These are phyloP conservation scores for Ulmus americana DNA, from an alignment of 331 rosid species.

Conservation along the genomic window DNA sequence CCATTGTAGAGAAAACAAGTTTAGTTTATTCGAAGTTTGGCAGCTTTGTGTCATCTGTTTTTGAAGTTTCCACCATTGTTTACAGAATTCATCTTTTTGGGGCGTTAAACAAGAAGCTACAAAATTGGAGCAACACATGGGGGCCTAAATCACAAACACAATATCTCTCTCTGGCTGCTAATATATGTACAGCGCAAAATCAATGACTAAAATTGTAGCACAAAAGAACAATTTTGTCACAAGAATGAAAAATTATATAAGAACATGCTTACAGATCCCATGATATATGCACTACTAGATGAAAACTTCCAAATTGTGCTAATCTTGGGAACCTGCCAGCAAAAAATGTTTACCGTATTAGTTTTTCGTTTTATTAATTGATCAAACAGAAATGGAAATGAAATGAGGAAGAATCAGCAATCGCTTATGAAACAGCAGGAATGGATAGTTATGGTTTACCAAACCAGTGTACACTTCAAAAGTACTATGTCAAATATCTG, in stretches of 20 bases:
- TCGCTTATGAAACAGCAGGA: neutral
- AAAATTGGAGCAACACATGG: neutral
- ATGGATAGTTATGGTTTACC: neutral
- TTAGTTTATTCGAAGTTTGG: no score
- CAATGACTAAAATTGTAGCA: neutral
- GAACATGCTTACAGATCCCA: conserved; percentile 6
- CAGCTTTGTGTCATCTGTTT: no score
- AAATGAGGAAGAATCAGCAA: neutral
- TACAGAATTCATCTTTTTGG: no score
- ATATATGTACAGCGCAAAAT: no score
- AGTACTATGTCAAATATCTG: no score
- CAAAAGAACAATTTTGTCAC: neutral
- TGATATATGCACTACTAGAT: neutral
- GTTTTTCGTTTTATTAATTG: neutral
- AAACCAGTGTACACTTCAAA: neutral
- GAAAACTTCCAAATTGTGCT: neutral
- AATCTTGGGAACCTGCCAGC: conserved; percentile 18
- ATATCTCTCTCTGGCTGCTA: neutral
- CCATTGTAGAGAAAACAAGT: no score
- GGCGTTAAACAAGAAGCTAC: neutral
- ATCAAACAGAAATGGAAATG: neutral
- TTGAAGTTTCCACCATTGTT: no score
- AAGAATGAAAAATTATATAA: neutral
- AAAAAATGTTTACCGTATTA: neutral
- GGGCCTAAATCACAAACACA: neutral